Evolutionary conservation across 2,329 filamentous ascomycete species (phyloP).

Genomic region (Fusarium cyanostomum): DNA sequence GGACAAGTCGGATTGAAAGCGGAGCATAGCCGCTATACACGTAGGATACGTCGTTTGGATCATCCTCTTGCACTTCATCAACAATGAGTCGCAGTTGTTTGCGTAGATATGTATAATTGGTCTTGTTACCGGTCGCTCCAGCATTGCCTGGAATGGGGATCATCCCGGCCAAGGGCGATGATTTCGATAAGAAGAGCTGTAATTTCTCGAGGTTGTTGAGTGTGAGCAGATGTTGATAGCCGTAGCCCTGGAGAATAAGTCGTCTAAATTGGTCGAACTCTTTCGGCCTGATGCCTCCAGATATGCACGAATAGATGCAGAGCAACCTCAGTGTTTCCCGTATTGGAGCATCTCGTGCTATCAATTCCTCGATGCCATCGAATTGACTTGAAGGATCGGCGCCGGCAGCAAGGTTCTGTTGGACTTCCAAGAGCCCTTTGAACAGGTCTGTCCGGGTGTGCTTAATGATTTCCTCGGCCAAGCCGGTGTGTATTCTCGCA

Average conservation of each 20-base stretch:
- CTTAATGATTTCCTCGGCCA: conserved; percentile 96
- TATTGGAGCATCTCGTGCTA: conserved; percentile 84
- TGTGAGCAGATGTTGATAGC: conserved; percentile 92
- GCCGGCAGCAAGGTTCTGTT: conserved; percentile 93
- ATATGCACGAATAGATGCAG: conserved; percentile 90
- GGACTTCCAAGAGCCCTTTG: conserved; percentile 86
- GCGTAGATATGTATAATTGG: conserved; percentile 89
- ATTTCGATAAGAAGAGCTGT: conserved; percentile 81
- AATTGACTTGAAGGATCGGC: conserved; percentile 90
- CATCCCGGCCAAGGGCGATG: conserved; percentile 81
- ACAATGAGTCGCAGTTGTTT: conserved; percentile 90
- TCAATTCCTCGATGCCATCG: conserved; percentile 92
- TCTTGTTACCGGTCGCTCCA: conserved; percentile 71
- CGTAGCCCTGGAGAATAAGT: conserved; percentile 90
- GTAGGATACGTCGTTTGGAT: conserved; percentile 95
- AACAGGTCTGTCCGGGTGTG: conserved; percentile 91
- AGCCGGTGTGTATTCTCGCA: conserved; percentile 87
- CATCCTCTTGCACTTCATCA: conserved; percentile 94
- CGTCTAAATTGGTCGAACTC: conserved; percentile 92
- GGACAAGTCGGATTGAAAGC: conserved; percentile 87
- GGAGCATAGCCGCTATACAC: conserved; percentile 98
- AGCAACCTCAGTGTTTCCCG: conserved; percentile 84
- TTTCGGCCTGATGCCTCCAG: conserved; percentile 85
- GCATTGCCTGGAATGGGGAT: conserved; percentile 75
- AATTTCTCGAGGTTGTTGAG: conserved; percentile 89